A percentile compares a stretch with the other conserved stretches of the same genome.
Evolutionary conservation across 2,329 filamentous ascomycete genomes (phyloP).

Genomic region (Leptographium lundbergii): DNA sequence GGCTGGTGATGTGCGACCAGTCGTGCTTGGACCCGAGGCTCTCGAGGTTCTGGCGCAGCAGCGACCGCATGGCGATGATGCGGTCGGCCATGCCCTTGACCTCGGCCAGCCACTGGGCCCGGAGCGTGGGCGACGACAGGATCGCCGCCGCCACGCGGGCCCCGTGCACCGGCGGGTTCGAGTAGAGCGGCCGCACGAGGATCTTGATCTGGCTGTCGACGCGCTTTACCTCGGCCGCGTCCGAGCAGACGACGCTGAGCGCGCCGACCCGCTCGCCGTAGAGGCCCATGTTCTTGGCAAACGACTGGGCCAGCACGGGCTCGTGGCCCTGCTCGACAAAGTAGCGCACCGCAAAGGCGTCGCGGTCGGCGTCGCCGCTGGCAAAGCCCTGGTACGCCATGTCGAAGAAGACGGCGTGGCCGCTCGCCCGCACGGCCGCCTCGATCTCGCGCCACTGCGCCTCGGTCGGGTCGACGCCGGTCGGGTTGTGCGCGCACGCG

Average conservation of each 20-base stretch:
- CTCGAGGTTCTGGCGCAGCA: slow-evolving; percentile 91
- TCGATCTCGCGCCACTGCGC: slow-evolving; percentile 92
- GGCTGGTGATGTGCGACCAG: slow-evolving; percentile 97
- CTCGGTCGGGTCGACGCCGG: slow-evolving; percentile 82
- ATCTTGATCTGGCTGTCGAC: slow-evolving; percentile 98
- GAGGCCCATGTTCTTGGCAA: slow-evolving; percentile 99
- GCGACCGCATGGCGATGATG: slow-evolving; percentile 94
- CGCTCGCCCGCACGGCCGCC: slow-evolving; percentile 69
- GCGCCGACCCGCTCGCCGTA: slow-evolving; percentile 97
- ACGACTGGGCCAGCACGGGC: slow-evolving; percentile 79
- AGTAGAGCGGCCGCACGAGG: slow-evolving; percentile 91
- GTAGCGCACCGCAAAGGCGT: slow-evolving; percentile 86
- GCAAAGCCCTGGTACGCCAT: slow-evolving; percentile 99
- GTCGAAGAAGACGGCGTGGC: slow-evolving; percentile 94
- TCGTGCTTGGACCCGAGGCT: slow-evolving; percentile 90
- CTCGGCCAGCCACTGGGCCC: slow-evolving; percentile 90
- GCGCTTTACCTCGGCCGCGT: slow-evolving; percentile 75
- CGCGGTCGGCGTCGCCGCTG: slow-evolving; percentile 78
- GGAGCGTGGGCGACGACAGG: slow-evolving; percentile 70
- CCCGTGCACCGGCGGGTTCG: slow-evolving; percentile 93
- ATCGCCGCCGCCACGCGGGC: slow-evolving; percentile 89
- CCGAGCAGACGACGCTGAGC: slow-evolving; percentile 75
- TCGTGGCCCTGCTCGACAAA: slow-evolving; percentile 89
- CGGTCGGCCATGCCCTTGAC: slow-evolving; percentile 98
- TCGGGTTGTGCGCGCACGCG: slow-evolving; percentile 96